Conservation (phyloP, 345 rosid species). For the Cardiospermum halicacabum region DNA sequence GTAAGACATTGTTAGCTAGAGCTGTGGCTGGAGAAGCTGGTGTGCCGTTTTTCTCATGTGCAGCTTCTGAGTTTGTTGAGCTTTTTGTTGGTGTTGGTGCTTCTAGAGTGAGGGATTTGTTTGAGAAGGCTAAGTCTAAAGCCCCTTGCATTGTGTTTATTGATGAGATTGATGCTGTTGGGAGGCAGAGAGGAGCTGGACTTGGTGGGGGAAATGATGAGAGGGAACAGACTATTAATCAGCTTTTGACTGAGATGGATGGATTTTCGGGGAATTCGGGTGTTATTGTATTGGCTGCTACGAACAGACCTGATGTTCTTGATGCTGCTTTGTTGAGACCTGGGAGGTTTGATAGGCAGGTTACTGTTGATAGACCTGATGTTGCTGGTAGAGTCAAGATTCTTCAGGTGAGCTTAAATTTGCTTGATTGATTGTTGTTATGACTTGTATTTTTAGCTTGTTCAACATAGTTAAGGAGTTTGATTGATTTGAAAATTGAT, state of each 20-base stretch:
- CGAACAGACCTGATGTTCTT: constrained; percentile 82
- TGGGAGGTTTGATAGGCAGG: constrained; percentile 87
- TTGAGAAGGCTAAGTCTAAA: constrained; percentile 76
- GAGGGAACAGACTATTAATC: constrained; percentile 87
- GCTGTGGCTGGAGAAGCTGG: constrained; percentile 94
- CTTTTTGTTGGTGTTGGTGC: constrained; percentile 88
- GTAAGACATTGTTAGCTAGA: constrained; percentile 77
- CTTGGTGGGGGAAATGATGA: constrained; percentile 94
- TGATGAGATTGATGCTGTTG: constrained; percentile 92
- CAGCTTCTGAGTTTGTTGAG: constrained; percentile 82
- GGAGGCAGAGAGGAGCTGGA: constrained; percentile 95
- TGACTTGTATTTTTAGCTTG: background rate
- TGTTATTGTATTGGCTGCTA: constrained; percentile 89
- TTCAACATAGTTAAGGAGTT: background rate
- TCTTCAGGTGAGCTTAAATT: constrained; percentile 59
- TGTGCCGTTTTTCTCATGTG: constrained; percentile 74
- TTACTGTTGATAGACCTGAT: constrained; percentile 88
- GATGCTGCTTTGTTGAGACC: constrained; percentile 81
- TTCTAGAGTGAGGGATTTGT: constrained; percentile 82
- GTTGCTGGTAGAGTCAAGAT: constrained; percentile 90
- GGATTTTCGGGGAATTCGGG: constrained; percentile 86
- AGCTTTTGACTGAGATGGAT: constrained; percentile 89
- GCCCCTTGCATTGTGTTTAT: constrained; percentile 83
- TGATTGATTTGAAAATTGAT: background rate
- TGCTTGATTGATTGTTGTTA: background rate